Conservation (phyloP, 2,329 filamentous ascomycete genomes). For the Calycina marina region DNA sequence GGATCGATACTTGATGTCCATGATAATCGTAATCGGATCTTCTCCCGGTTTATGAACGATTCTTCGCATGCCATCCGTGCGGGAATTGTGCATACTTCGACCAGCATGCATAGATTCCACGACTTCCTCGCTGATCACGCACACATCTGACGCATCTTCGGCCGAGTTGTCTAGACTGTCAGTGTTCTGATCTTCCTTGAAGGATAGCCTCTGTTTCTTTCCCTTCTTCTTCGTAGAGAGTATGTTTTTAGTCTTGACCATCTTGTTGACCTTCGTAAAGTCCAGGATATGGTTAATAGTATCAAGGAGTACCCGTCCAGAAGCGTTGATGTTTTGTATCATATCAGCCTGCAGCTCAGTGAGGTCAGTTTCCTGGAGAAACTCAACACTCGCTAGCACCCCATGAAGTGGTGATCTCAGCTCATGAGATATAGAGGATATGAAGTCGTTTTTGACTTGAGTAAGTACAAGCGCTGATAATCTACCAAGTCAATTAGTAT, state of each 20-base stretch:
- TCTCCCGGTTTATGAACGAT: too few species aligned
- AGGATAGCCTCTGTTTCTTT: conserved; percentile 1
- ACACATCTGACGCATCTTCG: conserved; percentile 16
- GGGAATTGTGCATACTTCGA: conserved; percentile 12
- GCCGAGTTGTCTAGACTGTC: conserved; percentile 6
- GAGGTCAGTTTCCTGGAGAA: conserved; percentile 36
- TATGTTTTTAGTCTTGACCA: conserved; percentile 13
- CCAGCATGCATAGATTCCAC: conserved; percentile 21
- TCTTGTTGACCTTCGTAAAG: conserved; percentile 38
- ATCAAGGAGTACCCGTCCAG: conserved; percentile 35
- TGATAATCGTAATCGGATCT: conserved; percentile 28
- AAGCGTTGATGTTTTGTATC: conserved; percentile 34
- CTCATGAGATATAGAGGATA: conserved; percentile 26
- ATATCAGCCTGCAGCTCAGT: conserved; percentile 32
- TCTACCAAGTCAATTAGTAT: too few species aligned
- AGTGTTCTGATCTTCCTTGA: conserved; percentile 3
- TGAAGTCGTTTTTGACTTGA: conserved; percentile 33
- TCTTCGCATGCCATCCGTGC: too few species aligned
- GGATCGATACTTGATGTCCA: conserved; percentile 34
- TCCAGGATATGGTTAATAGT: conserved; percentile 38
- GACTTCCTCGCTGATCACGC: conserved; percentile 20
- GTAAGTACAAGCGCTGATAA: conserved; percentile 27
- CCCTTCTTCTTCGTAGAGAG: conserved; percentile 4
- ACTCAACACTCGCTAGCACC: conserved; percentile 37
- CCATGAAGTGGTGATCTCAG: conserved; percentile 38